Evolutionary conservation across 306 rosid genomes (phyloP).

Genomic region (Argentina anserina): DNA sequence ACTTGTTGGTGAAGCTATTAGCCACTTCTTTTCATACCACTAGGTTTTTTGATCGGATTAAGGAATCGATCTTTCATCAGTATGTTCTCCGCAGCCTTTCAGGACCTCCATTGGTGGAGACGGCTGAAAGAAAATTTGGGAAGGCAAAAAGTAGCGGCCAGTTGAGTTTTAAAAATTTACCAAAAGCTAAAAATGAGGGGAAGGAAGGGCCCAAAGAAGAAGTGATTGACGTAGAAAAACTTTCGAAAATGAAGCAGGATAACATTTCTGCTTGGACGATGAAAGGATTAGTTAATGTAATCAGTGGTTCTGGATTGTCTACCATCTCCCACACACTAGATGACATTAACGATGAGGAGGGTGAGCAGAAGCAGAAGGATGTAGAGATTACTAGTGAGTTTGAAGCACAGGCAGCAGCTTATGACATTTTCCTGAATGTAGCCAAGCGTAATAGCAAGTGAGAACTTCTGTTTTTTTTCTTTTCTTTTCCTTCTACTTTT

Average conservation of each 20-base stretch:
- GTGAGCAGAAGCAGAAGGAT: slow-evolving; percentile 42
- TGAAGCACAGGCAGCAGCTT: slow-evolving; percentile 79
- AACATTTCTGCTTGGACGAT: slow-evolving; percentile 89
- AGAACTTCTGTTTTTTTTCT: slow-evolving; percentile 21
- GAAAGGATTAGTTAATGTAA: slow-evolving; percentile 66
- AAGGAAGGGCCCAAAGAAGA: slow-evolving; percentile 47
- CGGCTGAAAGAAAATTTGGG: slow-evolving; percentile 40
- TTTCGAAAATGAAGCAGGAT: slow-evolving; percentile 66
- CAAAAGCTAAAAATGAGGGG: slow-evolving; percentile 28
- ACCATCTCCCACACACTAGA: slow-evolving; percentile 53
- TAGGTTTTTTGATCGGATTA: slow-evolving; percentile 83
- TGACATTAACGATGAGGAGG: slow-evolving; percentile 37
- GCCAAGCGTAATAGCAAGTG: slow-evolving; percentile 65
- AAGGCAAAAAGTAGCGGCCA: slow-evolving; percentile 34
- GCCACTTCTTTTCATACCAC: slow-evolving; percentile 64
- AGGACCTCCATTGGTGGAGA: slow-evolving; percentile 70
- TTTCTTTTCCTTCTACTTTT: not conserved
- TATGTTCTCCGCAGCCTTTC: slow-evolving; percentile 68
- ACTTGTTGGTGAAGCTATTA: slow-evolving; percentile 56
- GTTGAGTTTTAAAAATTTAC: slow-evolving; percentile 48
- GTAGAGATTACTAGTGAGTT: slow-evolving; percentile 71
- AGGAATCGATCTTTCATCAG: slow-evolving; percentile 78
- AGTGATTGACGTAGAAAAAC: slow-evolving; percentile 79
- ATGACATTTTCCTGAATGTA: slow-evolving; percentile 57
- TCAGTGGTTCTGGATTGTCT: slow-evolving; percentile 63